Evolutionary conservation across 2,329 filamentous ascomycete genomes (phyloP).

Genomic region (Fusarium pseudocircinatum): DNA sequence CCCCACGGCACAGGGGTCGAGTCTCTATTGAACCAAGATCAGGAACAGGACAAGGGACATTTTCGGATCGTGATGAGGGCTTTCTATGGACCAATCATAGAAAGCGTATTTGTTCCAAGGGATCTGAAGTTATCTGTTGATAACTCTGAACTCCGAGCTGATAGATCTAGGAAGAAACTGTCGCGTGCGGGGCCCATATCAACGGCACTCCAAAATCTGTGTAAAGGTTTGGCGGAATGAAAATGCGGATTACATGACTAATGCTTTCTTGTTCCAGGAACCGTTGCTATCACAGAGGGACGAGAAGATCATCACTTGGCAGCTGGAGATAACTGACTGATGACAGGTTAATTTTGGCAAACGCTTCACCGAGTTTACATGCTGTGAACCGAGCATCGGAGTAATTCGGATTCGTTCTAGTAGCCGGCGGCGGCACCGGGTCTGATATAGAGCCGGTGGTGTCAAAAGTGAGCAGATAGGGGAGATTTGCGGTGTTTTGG

Average conservation of each 20-base stretch:
- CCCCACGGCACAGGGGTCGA: constrained; percentile 34
- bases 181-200: constrained; percentile 8
- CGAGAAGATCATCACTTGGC: constrained; percentile 23
- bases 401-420: constrained; percentile 24
- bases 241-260: constrained; percentile 24
- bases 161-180: constrained; percentile 13
- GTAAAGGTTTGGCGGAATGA: neutral
- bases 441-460: constrained; percentile 18
- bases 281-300: constrained; percentile 22
- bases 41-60: constrained; percentile 30
- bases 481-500: constrained; percentile 25
- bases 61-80: constrained; percentile 21
- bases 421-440: neutral
- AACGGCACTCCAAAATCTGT: neutral
- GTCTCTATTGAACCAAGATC: constrained; percentile 35
- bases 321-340: constrained; percentile 36
- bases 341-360: constrained; percentile 24
- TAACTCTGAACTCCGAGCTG: constrained; percentile 22
- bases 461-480: constrained; percentile 39
- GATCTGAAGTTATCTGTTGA: constrained; percentile 23
- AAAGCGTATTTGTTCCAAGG: constrained; percentile 26
- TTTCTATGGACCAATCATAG: constrained; percentile 35
- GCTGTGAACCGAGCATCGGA: constrained; percentile 26
- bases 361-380: constrained; percentile 1
- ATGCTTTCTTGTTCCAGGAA: constrained; percentile 19